Percentiles rank a stretch among this genome's conserved stretches.
phyloP scores from a whole-genome alignment of 805 yeast species.

The Cyberlindnera japonica region DNA sequence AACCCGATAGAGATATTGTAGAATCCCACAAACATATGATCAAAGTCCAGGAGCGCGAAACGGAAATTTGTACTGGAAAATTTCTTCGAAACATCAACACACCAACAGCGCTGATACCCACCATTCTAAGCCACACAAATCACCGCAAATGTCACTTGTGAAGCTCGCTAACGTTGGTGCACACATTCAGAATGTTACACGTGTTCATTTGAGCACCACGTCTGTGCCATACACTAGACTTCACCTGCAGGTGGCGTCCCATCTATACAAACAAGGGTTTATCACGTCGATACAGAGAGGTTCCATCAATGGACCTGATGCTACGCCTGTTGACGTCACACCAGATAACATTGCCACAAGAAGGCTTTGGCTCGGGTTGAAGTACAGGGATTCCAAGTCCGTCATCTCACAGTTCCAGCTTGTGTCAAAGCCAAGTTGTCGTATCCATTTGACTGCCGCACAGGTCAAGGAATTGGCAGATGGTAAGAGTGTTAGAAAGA shows the following conservation, averaged over 20 bases:
- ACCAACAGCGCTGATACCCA: neutral
- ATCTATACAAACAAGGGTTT: constrained; percentile 88
- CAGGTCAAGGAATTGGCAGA: constrained; percentile 72
- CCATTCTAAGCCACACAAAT: neutral
- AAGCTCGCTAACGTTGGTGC: constrained; percentile 81
- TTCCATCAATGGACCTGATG: constrained; percentile 79
- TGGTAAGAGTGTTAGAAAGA: constrained; percentile 70
- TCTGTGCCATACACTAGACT: constrained; percentile 79
- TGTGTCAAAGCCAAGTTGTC: constrained; percentile 81
- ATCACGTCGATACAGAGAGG: constrained; percentile 83
- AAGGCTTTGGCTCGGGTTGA: constrained; percentile 87
- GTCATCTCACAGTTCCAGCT: constrained; percentile 69
- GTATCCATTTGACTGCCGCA: constrained; percentile 55
- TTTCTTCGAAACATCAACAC: constrained; percentile 7
- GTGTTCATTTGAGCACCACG: constrained; percentile 69
- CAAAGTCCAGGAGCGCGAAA: no score
- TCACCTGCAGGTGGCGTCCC: constrained; percentile 79
- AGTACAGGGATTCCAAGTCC: constrained; percentile 76
- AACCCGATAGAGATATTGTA: no score
- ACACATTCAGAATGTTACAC: constrained; percentile 83
- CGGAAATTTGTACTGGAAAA: no score
- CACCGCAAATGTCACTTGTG: constrained; percentile 73
- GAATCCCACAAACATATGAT: no score
- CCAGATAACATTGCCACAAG: constrained; percentile 84
- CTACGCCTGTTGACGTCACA: constrained; percentile 67